Percentiles rank a stretch among this genome's conserved stretches.
Conservation (phyloP, 495 filamentous ascomycete species). For the Lasiosphaeriaceae sp. region DNA sequence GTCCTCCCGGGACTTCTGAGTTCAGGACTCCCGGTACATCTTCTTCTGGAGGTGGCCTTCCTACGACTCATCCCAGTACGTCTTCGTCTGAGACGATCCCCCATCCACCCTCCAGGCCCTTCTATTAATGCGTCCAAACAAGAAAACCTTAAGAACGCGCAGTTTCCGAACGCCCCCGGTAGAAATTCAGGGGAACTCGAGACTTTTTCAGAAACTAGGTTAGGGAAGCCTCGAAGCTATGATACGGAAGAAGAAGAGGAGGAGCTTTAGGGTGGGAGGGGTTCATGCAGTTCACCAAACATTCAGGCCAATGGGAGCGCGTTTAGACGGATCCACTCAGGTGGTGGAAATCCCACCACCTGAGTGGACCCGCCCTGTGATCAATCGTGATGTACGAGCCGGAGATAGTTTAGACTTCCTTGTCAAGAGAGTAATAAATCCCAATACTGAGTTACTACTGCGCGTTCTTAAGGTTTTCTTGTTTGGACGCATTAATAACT, state of each 20-base stretch:
- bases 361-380: conserved; percentile 7
- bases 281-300: conserved; percentile 1
- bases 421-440: not conserved
- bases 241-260: not conserved
- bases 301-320: conserved; percentile 2
- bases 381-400: conserved; percentile 8
- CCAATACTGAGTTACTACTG: not conserved
- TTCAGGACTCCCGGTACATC: conserved; percentile 5
- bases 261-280: not conserved
- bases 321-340: conserved; percentile 9
- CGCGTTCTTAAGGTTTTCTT: no score
- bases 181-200: not conserved
- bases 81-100: conserved; percentile 6
- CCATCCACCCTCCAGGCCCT: conserved; percentile 4
- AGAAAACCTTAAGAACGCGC: conserved; percentile 2
- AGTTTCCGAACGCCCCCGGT: not conserved
- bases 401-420: conserved; percentile 12
- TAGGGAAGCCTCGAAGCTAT: not conserved
- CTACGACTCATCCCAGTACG: conserved; percentile 4
- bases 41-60: conserved; percentile 7
- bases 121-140: no score
- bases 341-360: conserved; percentile 8
- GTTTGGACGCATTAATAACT: not conserved
- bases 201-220: not conserved
- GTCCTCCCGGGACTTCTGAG: conserved; percentile 3